Percentiles rank a stretch among this genome's conserved stretches.
Evolutionary conservation across 139 green algal species (phyloP).

Genomic region (Chloropicon primus): DNA sequence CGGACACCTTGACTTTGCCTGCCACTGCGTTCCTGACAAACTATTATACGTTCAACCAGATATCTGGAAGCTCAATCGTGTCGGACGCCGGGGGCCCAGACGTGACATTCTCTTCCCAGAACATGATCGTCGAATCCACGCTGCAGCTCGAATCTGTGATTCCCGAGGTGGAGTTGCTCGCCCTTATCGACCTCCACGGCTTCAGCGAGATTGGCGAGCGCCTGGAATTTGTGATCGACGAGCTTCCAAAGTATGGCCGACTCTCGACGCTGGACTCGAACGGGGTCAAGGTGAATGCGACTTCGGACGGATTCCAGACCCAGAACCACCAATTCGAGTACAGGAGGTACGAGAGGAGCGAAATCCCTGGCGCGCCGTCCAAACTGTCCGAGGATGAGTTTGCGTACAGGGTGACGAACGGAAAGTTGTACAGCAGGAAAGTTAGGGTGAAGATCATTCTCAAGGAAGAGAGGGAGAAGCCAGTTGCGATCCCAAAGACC

Average conservation of each 20-base stretch:
- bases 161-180: not conserved
- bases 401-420: not conserved
- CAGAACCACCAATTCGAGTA: not conserved
- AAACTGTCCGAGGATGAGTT: not conserved
- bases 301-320: not conserved
- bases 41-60: not conserved
- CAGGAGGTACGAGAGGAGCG: not conserved
- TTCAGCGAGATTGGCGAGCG: not conserved
- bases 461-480: not conserved
- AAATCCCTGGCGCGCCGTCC: not conserved
- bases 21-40: not conserved
- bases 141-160: not conserved
- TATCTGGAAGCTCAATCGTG: not conserved
- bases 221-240: not conserved
- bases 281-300: not conserved
- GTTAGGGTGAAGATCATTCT: not conserved
- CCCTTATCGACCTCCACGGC: not conserved
- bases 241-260: not conserved
- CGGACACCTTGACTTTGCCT: not conserved
- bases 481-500: not conserved
- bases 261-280: not conserved
- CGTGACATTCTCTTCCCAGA: not conserved
- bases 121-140: not conserved
- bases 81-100: not conserved
- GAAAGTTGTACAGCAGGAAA: not conserved